Evolutionary conservation across 371 early-diverging fungal species (phyloP).

Genomic region (Mucor indicus): DNA sequence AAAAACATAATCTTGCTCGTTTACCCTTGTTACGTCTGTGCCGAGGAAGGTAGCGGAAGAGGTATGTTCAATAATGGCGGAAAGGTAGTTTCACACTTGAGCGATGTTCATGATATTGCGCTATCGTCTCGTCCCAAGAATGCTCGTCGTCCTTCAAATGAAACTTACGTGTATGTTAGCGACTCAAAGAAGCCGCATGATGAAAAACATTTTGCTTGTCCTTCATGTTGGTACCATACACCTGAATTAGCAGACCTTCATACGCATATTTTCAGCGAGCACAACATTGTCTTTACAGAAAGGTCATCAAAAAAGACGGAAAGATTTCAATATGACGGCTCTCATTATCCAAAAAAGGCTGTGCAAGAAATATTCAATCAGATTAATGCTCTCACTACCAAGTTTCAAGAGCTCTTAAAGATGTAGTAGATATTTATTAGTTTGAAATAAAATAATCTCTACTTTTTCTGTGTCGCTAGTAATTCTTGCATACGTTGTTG

Average conservation of each 20-base stretch:
- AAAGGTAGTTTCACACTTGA: background rate
- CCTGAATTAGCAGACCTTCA: background rate
- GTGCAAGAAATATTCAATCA: background rate
- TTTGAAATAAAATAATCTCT: background rate
- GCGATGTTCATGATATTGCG: background rate
- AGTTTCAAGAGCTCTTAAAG: background rate
- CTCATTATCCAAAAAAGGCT: background rate
- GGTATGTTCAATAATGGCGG: background rate
- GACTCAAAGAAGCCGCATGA: background rate
- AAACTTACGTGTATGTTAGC: background rate
- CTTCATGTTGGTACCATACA: constrained; percentile 2
- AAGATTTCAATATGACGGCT: constrained; percentile 9
- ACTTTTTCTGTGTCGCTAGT: constrained; percentile 26
- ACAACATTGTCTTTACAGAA: background rate
- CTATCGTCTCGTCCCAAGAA: background rate
- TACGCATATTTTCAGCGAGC: constrained; percentile 19
- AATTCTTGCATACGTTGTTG: constrained; percentile 53
- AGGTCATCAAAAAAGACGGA: constrained; percentile 7
- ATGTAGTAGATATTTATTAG: background rate
- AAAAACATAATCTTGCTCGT: background rate
- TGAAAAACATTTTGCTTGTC: background rate
- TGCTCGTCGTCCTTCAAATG: background rate
- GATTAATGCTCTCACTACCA: background rate
- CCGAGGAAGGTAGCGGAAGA: too few relatives aligned
- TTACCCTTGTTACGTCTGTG: background rate